Conservation (phyloP, 1,284 basidiomycete genomes). For the Testicularia cyperi region DNA sequence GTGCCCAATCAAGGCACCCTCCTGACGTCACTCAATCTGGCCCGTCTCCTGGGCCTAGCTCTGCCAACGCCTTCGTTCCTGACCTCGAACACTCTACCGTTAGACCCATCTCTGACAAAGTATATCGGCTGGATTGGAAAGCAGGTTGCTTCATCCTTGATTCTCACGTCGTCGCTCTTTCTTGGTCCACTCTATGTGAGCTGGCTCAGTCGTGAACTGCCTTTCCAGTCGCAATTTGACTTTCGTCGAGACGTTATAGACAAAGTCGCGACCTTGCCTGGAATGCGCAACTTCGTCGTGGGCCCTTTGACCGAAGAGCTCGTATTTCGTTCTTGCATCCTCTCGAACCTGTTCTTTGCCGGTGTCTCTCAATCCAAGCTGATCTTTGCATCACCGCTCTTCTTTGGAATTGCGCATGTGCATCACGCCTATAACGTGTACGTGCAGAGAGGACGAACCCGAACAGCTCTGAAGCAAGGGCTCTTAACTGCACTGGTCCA, state of each 20-base stretch:
- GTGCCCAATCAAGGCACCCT: constrained; percentile 2
- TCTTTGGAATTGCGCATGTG: constrained; percentile 86
- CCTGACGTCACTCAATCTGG: constrained; percentile 12
- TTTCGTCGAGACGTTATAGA: constrained; percentile 60
- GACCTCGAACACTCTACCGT: constrained; percentile 30
- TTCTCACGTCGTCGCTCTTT: constrained; percentile 75
- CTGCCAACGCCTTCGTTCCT: constrained; percentile 33
- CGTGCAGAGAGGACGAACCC: constrained; percentile 62
- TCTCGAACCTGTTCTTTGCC: constrained; percentile 72
- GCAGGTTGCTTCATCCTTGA: constrained; percentile 6
- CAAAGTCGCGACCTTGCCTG: constrained; percentile 66
- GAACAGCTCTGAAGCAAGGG: constrained; percentile 69
- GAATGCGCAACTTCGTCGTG: constrained; percentile 74
- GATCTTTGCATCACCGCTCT: constrained; percentile 78
- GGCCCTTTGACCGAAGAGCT: constrained; percentile 90
- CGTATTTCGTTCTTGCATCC: constrained; percentile 82
- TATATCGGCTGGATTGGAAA: constrained; percentile 2
- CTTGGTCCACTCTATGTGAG: constrained; percentile 76
- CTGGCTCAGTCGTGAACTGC: constrained; percentile 67
- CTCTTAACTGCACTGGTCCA: constrained; percentile 68
- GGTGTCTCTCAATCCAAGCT: constrained; percentile 67
- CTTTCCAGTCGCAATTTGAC: constrained; percentile 64
- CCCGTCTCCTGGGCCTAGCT: constrained; percentile 37
- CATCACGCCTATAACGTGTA: constrained; percentile 88
- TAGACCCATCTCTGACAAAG: constrained; percentile 16